Evolutionary conservation across 202 grass and related monocot species (phyloP).

Genomic region (Cymbopogon flexuosus): DNA sequence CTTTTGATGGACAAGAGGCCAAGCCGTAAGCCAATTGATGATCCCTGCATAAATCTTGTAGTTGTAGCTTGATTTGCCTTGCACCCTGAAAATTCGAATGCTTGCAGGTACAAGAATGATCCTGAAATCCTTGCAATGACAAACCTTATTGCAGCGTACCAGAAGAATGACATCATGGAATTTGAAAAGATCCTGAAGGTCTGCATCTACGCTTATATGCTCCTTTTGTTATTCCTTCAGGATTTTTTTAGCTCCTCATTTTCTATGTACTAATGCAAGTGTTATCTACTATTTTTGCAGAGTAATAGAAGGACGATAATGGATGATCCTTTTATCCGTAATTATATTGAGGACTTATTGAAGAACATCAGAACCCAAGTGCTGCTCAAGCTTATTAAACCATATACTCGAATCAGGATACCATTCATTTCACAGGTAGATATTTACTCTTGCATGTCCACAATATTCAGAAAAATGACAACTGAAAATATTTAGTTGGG

Average conservation of each 20-base stretch:
- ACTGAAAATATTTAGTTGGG: background rate
- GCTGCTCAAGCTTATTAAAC: constrained; percentile 97
- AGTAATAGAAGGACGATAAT: constrained; percentile 98
- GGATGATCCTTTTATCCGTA: constrained; percentile 98
- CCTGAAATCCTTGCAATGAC: constrained; percentile 99
- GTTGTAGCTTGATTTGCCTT: constrained; percentile 19
- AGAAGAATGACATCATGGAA: constrained; percentile 95
- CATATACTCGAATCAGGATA: constrained; percentile 98
- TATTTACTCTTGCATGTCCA: constrained; percentile 9
- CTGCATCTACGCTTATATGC: constrained; percentile 12
- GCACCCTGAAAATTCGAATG: constrained; percentile 25
- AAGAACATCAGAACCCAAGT: constrained; percentile 99
- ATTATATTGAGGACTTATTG: constrained; percentile 98
- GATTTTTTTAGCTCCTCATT: constrained; percentile 16
- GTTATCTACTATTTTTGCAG: constrained; percentile 36
- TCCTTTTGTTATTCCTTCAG: constrained; percentile 10
- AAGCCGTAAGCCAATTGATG: constrained; percentile 70
- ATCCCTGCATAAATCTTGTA: constrained; percentile 16
- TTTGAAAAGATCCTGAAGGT: constrained; percentile 99
- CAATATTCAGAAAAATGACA: background rate
- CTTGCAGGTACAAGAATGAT: constrained; percentile 92
- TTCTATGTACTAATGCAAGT: constrained; percentile 13
- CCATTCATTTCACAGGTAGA: constrained; percentile 95
- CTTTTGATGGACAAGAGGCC: constrained; percentile 97
- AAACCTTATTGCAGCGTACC: constrained; percentile 93